Conservation (phyloP, 1,284 basidiomycete species). For the Apiotrichum mycotoxinovorans region DNA sequence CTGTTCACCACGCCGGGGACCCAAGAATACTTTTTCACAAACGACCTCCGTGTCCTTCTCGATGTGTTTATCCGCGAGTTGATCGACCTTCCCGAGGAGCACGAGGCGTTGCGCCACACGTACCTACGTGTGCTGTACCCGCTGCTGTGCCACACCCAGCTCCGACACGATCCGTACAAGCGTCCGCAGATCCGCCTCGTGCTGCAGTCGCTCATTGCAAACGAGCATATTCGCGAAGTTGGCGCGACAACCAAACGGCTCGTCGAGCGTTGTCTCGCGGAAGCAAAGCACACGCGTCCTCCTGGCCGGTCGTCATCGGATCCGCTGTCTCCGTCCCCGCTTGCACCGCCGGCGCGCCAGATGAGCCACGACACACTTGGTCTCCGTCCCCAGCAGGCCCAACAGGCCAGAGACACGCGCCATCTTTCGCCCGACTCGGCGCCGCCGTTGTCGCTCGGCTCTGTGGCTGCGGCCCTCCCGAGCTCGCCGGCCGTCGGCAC, state of each 20-base stretch:
- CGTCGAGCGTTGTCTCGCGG: slow-evolving; percentile 78
- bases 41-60: slow-evolving; percentile 90
- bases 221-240: slow-evolving; percentile 73
- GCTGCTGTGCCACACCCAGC: slow-evolving; percentile 88
- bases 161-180: slow-evolving; percentile 82
- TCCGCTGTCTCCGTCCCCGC: not conserved
- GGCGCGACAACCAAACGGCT: slow-evolving; percentile 82
- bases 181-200: slow-evolving; percentile 79
- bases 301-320: not conserved
- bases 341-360: not conserved
- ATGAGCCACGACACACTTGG: not conserved
- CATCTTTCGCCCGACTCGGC: slow-evolving; percentile 12
- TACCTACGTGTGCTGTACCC: slow-evolving; percentile 95
- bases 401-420: not conserved
- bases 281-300: not conserved
- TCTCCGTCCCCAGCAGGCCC: not conserved
- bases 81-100: slow-evolving; percentile 84
- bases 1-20: slow-evolving; percentile 91
- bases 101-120: slow-evolving; percentile 93
- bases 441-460: slow-evolving; percentile 5
- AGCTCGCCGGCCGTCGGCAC: not conserved
- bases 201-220: slow-evolving; percentile 71
- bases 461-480: slow-evolving; percentile 11
- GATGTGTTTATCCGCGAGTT: slow-evolving; percentile 95
- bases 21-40: slow-evolving; percentile 96